A percentile compares a stretch with the other conserved stretches of the same genome.
phyloP scores from a whole-genome alignment of 345 rosid species.

The Corchorus capsularis region DNA sequence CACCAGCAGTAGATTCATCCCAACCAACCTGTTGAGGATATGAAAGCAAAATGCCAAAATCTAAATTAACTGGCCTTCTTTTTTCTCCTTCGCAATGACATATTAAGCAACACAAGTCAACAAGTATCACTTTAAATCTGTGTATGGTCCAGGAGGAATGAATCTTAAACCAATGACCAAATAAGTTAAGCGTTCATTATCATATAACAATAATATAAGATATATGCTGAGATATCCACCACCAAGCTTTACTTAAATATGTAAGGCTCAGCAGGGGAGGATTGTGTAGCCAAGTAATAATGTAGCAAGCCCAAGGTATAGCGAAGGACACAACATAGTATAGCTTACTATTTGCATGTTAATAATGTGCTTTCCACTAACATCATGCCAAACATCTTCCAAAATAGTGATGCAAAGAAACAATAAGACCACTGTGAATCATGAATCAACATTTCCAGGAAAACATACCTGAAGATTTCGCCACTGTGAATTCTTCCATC shows the following conservation, averaged over 20 bases:
- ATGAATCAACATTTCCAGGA: neutral
- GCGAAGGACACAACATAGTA: neutral
- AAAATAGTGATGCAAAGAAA: no score
- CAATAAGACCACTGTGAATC: neutral
- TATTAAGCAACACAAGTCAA: neutral
- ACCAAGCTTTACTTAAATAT: neutral
- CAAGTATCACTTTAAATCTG: neutral
- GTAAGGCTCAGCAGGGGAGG: neutral
- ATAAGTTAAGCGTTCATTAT: neutral
- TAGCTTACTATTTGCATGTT: neutral
- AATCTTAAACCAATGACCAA: neutral
- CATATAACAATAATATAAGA: neutral
- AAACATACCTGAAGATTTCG: slow-evolving; percentile 90
- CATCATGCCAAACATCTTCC: neutral
- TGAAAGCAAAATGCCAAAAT: slow-evolving; percentile 9
- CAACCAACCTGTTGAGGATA: slow-evolving; percentile 76
- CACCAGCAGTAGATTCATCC: slow-evolving; percentile 97
- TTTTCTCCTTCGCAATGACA: neutral
- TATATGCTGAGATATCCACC: neutral
- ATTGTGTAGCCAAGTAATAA: neutral
- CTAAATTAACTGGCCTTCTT: neutral
- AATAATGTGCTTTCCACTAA: neutral
- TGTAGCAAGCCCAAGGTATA: neutral
- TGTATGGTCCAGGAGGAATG: neutral
- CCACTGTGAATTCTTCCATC: slow-evolving; percentile 98